Evolutionary conservation across 768 basidiomycete genomes (phyloP).

Genomic region (Tricholoma sp.): DNA sequence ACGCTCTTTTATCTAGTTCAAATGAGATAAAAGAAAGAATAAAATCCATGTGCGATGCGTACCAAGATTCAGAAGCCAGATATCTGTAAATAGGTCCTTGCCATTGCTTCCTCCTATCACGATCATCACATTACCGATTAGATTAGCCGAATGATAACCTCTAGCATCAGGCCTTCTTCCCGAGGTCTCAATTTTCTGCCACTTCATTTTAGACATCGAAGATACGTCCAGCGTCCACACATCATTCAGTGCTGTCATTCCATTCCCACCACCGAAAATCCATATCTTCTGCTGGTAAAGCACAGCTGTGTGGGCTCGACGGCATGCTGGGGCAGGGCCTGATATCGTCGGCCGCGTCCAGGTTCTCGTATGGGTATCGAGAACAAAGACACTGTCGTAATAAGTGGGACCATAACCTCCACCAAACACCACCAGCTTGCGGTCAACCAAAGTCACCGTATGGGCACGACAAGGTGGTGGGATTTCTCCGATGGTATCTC

Average conservation of each 20-base stretch:
- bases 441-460: conserved; percentile 78
- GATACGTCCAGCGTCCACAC: conserved; percentile 81
- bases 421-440: conserved; percentile 77
- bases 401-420: conserved; percentile 82
- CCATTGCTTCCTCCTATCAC: conserved; percentile 92
- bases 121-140: conserved; percentile 82
- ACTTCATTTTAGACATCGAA: conserved; percentile 20
- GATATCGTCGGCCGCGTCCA: conserved; percentile 53
- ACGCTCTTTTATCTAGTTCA: conserved; percentile 35
- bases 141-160: conserved; percentile 89
- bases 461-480: conserved; percentile 87
- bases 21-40: background rate
- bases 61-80: conserved; percentile 88
- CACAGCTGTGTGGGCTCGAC: conserved; percentile 87
- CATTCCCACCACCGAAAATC: conserved; percentile 94
- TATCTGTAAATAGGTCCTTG: conserved; percentile 79
- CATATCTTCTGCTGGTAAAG: conserved; percentile 68
- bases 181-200: conserved; percentile 47
- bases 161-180: conserved; percentile 58
- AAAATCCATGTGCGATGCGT: conserved; percentile 19
- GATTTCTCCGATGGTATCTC: conserved; percentile 69
- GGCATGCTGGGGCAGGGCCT: conserved; percentile 48
- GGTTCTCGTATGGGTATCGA: conserved; percentile 70
- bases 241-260: conserved; percentile 84
- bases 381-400: conserved; percentile 77